phyloP scores from a whole-genome alignment of 768 basidiomycete genomes.

The Astraeus odoratus region DNA sequence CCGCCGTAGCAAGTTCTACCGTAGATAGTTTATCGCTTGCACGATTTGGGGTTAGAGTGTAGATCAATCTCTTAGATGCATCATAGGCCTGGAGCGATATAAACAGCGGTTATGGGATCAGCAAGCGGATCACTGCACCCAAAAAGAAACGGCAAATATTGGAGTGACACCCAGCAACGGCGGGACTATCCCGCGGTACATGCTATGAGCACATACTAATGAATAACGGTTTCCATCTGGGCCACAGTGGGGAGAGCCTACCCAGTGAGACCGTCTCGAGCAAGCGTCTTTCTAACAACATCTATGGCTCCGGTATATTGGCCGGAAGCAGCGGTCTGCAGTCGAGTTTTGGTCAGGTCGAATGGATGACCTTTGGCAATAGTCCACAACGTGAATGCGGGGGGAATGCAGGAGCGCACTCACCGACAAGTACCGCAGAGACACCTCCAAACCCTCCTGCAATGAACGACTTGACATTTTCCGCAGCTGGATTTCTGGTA shows the following conservation, averaged over 20 bases:
- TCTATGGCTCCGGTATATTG: slow-evolving; percentile 89
- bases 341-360: slow-evolving; percentile 91
- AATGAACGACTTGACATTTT: slow-evolving; percentile 75
- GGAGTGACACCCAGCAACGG: slow-evolving; percentile 93
- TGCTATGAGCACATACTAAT: slow-evolving; percentile 43
- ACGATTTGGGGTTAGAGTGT: slow-evolving; percentile 72
- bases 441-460: slow-evolving; percentile 92
- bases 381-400: slow-evolving; percentile 1
- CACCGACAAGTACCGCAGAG: slow-evolving; percentile 84
- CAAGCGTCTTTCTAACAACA: slow-evolving; percentile 85
- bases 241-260: slow-evolving; percentile 20
- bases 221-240: slow-evolving; percentile 1
- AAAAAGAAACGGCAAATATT: slow-evolving; percentile 97
- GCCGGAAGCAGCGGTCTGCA: slow-evolving; percentile 89
- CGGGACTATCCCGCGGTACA: slow-evolving; percentile 92
- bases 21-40: slow-evolving; percentile 55
- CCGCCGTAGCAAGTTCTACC: slow-evolving; percentile 82
- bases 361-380: slow-evolving; percentile 80
- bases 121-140: slow-evolving; percentile 47
- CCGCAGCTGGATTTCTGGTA: slow-evolving; percentile 24
- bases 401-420: slow-evolving; percentile 18
- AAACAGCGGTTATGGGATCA: not conserved
- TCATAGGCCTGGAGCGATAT: slow-evolving; percentile 71
- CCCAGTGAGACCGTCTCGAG: slow-evolving; percentile 89
- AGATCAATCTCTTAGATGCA: slow-evolving; percentile 82